phyloP scores from a whole-genome alignment of 257 asterid species.

The Fraxinus anomala region DNA sequence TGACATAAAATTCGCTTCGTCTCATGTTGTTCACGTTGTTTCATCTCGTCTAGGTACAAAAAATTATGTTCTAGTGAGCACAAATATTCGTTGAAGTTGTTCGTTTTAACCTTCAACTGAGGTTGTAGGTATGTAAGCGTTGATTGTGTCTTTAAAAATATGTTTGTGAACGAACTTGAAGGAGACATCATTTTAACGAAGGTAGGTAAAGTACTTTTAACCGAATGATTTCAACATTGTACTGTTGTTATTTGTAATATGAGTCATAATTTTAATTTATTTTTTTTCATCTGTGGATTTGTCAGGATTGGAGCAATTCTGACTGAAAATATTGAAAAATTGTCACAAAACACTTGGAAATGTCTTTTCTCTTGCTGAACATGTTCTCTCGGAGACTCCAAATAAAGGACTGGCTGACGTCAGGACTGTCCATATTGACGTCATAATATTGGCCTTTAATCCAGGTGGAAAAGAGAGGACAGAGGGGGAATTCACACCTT shows the following conservation, averaged over 20 bases:
- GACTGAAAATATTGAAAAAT: constrained; percentile 50
- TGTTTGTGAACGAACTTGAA: constrained; percentile 65
- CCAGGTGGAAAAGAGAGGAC: constrained; percentile 74
- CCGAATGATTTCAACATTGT: constrained; percentile 39
- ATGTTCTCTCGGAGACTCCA: constrained; percentile 42
- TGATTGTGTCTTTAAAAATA: too few species aligned
- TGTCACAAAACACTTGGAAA: constrained; percentile 55
- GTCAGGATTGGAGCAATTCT: constrained; percentile 65
- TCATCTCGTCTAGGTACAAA: constrained; percentile 30
- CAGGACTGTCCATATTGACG: constrained; percentile 30
- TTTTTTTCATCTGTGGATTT: constrained; percentile 46
- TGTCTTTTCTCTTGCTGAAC: too few species aligned
- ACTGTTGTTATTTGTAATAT: not conserved
- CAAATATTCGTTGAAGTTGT: not conserved
- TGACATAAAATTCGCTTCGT: constrained; percentile 48
- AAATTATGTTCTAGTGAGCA: not conserved
- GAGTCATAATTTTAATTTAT: too few species aligned
- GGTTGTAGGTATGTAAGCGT: constrained; percentile 50
- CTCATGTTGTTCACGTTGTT: constrained; percentile 32
- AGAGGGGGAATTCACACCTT: constrained; percentile 53
- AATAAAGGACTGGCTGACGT: constrained; percentile 18
- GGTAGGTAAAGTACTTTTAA: constrained; percentile 29
- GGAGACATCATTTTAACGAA: constrained; percentile 75
- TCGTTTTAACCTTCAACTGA: constrained; percentile 28
- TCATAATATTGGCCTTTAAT: constrained; percentile 43